Evolutionary conservation across 257 asterid genomes (phyloP).

Genomic region (Nicotiana paniculata): DNA sequence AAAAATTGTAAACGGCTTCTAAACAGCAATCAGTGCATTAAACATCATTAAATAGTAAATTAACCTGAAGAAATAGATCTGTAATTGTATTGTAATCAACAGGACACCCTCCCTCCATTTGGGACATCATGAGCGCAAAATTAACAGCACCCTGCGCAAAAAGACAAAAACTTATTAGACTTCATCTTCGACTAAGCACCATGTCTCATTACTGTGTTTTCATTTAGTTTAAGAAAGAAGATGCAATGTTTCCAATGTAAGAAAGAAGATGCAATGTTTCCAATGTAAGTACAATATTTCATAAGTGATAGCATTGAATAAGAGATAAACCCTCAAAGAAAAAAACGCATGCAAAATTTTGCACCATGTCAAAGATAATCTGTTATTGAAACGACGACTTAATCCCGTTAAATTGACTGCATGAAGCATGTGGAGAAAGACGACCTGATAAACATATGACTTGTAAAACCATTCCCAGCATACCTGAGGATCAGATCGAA

Average conservation of each 20-base stretch:
- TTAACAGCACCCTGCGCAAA: slow-evolving; percentile 92
- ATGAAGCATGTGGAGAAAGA: background rate
- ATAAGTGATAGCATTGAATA: background rate
- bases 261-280: background rate
- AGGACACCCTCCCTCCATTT: slow-evolving; percentile 99
- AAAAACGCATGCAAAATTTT: background rate
- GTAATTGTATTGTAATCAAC: slow-evolving; percentile 97
- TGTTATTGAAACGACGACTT: background rate
- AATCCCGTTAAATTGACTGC: background rate
- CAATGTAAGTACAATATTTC: background rate
- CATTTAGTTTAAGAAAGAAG: background rate
- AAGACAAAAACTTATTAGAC: slow-evolving; percentile 6
- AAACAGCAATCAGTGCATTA: background rate
- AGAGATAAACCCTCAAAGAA: background rate
- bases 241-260: background rate
- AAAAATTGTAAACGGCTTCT: background rate
- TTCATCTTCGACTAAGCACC: background rate
- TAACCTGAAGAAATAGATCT: slow-evolving; percentile 97
- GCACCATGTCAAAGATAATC: background rate
- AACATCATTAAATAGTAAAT: background rate
- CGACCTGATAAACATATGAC: background rate
- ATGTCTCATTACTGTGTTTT: background rate
- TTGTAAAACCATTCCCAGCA: slow-evolving; percentile 5
- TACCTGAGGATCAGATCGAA: slow-evolving; percentile 99
- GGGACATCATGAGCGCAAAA: slow-evolving; percentile 99